Percentiles rank a stretch among this genome's conserved stretches.
Conservation (phyloP, 805 yeast genomes). For the Hanseniaspora singularis region DNA sequence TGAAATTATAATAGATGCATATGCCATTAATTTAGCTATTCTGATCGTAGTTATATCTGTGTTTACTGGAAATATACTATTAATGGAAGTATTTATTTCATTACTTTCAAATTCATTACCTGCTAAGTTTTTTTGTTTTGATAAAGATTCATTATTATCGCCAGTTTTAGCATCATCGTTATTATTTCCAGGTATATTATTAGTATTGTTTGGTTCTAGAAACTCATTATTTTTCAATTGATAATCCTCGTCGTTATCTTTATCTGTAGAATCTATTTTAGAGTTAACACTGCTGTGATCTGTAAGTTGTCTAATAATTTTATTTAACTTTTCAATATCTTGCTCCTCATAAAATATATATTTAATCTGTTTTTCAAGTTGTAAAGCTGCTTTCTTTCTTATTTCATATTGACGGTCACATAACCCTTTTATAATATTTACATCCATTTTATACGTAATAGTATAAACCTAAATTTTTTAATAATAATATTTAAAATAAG, state of each 20-base stretch:
- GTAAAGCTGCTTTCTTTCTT: constrained; percentile 65
- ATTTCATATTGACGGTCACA: constrained; percentile 66
- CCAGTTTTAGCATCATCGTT: neutral
- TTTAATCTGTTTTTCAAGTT: constrained; percentile 66
- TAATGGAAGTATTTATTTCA: neutral
- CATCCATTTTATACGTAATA: constrained; percentile 32
- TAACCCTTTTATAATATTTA: constrained; percentile 53
- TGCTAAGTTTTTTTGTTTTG: neutral
- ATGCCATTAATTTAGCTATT: constrained; percentile 90
- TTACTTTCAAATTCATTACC: neutral
- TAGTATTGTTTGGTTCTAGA: neutral
- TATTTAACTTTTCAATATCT: constrained; percentile 47
- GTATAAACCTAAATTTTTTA: neutral
- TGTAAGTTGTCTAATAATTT: constrained; percentile 16
- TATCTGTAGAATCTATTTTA: neutral
- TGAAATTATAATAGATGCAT: constrained; percentile 93
- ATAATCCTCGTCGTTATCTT: neutral
- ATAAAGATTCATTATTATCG: neutral
- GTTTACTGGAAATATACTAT: constrained; percentile 28
- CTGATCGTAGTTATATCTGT: constrained; percentile 77
- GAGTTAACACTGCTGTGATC: neutral
- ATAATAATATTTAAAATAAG: neutral
- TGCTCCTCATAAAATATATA: constrained; percentile 45
- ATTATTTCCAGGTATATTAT: neutral
- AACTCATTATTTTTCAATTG: constrained; percentile 32